Conservation (phyloP, 2,329 filamentous ascomycete species). For the Camillea tinctor region DNA sequence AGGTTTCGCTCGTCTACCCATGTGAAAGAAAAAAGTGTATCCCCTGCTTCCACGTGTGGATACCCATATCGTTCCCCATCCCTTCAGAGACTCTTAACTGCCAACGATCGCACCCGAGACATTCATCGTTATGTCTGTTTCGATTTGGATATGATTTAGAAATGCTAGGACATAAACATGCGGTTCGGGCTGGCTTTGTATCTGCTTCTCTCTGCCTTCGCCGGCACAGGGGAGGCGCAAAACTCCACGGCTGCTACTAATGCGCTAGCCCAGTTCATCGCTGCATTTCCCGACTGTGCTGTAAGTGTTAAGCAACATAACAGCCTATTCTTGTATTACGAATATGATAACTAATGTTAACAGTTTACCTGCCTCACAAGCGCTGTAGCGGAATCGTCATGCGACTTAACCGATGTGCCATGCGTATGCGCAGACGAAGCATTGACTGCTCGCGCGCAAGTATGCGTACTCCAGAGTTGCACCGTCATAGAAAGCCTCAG, state of each 20-base stretch:
- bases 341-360: no score
- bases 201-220: neutral
- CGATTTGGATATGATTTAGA: neutral
- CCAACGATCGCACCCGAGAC: neutral
- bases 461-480: constrained; percentile 9
- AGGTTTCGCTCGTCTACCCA: neutral
- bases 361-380: constrained; percentile 11
- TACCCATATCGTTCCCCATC: neutral
- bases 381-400: constrained; percentile 9
- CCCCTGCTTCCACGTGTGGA: neutral
- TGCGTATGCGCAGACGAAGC: constrained; percentile 13
- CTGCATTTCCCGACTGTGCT: constrained; percentile 3
- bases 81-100: neutral
- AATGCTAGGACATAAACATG: neutral
- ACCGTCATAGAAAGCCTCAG: constrained; percentile 5
- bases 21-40: neutral
- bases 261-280: constrained; percentile 1
- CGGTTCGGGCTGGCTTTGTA: neutral
- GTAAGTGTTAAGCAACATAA: neutral
- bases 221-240: neutral
- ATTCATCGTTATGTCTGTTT: neutral
- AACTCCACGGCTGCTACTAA: neutral
- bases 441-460: constrained; percentile 1
- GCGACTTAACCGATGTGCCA: constrained; percentile 7
- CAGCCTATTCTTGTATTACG: no score